A percentile compares a stretch with the other conserved stretches of the same genome.
phyloP scores from a whole-genome alignment of 306 rosid genomes.

The Cyclanthera cordifolia region DNA sequence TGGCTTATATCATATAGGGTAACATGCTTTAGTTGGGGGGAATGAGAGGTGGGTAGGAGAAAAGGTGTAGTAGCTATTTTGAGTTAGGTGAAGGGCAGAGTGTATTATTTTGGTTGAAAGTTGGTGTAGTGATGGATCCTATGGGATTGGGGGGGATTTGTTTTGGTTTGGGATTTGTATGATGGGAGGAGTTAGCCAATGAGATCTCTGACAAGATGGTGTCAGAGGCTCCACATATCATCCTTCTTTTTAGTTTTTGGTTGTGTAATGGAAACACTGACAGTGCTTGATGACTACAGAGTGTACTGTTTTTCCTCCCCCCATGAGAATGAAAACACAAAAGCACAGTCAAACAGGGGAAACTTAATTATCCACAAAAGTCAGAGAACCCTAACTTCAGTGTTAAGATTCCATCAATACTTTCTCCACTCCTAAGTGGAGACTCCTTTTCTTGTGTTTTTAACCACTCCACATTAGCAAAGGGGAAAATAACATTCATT shows the following conservation, averaged over 20 bases:
- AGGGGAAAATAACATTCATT: neutral
- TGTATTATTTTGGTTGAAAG: neutral
- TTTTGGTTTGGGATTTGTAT: conserved; percentile 12
- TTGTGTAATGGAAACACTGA: conserved; percentile 7
- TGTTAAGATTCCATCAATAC: conserved; percentile 5
- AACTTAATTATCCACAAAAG: neutral
- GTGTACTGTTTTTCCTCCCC: neutral
- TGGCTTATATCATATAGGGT: neutral
- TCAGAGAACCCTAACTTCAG: neutral
- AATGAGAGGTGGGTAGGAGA: neutral
- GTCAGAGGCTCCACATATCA: conserved; percentile 33
- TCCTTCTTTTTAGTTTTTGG: conserved; percentile 3
- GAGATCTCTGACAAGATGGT: conserved; percentile 32
- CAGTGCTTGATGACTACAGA: conserved; percentile 8
- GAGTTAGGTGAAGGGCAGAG: neutral
- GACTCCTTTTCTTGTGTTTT: neutral
- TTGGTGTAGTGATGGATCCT: conserved; percentile 16
- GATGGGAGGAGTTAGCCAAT: conserved; percentile 21
- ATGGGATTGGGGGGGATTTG: conserved; percentile 14
- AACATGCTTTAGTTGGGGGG: neutral
- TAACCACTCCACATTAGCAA: neutral
- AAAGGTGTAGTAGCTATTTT: neutral
- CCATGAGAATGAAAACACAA: conserved; percentile 7
- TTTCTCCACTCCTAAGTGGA: neutral
- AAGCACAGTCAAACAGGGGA: neutral